Base-by-base conservation (phyloP, 768 basidiomycete species). In the Mycena sanguinolenta region DNA sequence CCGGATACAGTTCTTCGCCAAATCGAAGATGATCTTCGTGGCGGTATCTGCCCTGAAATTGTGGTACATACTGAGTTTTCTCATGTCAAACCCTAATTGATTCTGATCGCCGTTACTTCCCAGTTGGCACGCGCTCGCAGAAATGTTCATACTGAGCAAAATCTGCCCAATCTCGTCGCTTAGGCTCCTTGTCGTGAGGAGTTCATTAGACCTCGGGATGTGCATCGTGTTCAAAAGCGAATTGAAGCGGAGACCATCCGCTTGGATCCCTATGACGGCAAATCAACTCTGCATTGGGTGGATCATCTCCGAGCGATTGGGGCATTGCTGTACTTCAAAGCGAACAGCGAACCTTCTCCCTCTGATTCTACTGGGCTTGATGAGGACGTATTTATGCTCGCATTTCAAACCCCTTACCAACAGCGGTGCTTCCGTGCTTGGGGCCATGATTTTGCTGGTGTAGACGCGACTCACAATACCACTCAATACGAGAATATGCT, bases 211-310 rank as follows among this genome's bases (percentile, higher is more conserved):
- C 12, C 14, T 34, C 38, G 58, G 17, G 72, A 73, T 32, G 36
- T 73, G 10, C 46, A 32, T 2, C 57, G 49, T 17, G 62, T 73
- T n/a, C 38, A 42, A 44, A 71, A 68, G 66, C 21, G 25, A 21
- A 63, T 74, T 27, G 70, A 74, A 42, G 70, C 66, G 9, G 73
- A 74, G 36, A 66, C n/a, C 3, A 57, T 72, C 19, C 61, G 59
- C 28, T 14, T 59, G 23, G 52, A 69, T 42, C 53, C 46, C 8
- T 50, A 71, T 16, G 73, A 74, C 32, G 70, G 70, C 23, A 5
- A 7, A 12, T 74, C 70, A n/a, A 55, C 54, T 2, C 36, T 70
- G 3, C 32, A 58, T 36, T 72, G 68, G 69, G 74, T 71, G 0
- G 61, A 67, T 3, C 50, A 55, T 8, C 65, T 66, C 2, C 55